These are phyloP conservation scores for Salix suchowensis DNA, from an alignment of 345 rosid genomes.

Conservation along the genomic window DNA sequence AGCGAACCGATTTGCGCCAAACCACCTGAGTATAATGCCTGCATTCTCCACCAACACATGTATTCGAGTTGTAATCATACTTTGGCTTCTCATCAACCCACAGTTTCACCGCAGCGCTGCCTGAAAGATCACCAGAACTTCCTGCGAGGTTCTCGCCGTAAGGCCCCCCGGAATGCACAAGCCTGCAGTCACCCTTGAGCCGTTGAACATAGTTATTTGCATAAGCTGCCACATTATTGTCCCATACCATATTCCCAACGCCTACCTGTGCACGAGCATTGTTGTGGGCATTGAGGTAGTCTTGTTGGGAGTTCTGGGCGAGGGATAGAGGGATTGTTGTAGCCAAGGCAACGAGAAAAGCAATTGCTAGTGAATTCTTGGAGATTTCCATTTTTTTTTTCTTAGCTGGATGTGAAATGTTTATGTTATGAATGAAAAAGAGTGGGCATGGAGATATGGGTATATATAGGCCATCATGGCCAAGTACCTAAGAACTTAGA, in stretches of 20 bases:
- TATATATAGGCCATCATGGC: background rate
- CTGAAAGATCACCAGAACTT: slow-evolving; percentile 4
- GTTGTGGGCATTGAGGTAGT: slow-evolving; percentile 14
- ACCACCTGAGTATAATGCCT: slow-evolving; percentile 17
- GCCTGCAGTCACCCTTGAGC: background rate
- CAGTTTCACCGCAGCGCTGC: slow-evolving; percentile 3
- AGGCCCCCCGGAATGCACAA: slow-evolving; percentile 12
- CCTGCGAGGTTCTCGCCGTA: slow-evolving; percentile 13
- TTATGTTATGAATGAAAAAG: background rate
- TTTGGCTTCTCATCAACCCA: slow-evolving; percentile 11
- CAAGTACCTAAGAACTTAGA: no score
- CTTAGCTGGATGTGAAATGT: no score
- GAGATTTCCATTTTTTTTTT: background rate
- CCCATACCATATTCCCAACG: slow-evolving; percentile 5
- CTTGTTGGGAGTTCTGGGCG: slow-evolving; percentile 13
- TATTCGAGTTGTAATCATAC: slow-evolving; percentile 9
- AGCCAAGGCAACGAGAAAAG: background rate
- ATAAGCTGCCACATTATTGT: background rate
- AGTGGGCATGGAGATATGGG: background rate
- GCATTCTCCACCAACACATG: slow-evolving; percentile 1
- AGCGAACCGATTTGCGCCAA: slow-evolving; percentile 6
- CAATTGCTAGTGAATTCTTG: background rate
- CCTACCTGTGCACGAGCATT: slow-evolving; percentile 10
- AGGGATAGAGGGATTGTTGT: background rate
- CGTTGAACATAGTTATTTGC: background rate